Base-by-base conservation (phyloP, 2,329 filamentous ascomycete species). In the Penicillium sp. region DNA sequence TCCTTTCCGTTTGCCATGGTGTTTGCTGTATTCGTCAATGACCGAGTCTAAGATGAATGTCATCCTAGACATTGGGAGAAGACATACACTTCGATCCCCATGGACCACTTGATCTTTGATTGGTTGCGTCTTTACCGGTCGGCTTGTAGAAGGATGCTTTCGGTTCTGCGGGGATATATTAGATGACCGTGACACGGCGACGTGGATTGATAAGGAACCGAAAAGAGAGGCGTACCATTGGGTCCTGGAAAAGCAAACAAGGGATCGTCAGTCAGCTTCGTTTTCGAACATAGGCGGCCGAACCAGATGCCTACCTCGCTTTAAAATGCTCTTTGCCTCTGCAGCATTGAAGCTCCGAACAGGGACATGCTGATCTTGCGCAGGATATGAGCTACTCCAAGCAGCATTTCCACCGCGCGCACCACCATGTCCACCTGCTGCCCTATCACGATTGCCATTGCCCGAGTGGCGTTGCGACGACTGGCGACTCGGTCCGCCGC, bases 1-100 rank as follows among this genome's bases (percentile, higher is more conserved):
- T 73, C 71, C 53, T 70, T 73, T 7, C 70, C 70, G 43, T 66
- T 73, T 3, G 63, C 65, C 71, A 73, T 73, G 2, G 62, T 61
- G 42, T 72, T 72, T 23, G 70, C 71, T 74, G 43, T 15, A 31
- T 4, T 28, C 36, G 19, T 33, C 4, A 50, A 30, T 21, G 9
- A 14, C 54, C 35, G 51, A 3, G 9, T 32, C 4, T 13, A 40
- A 9, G 7, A 23, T 23, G 11, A 23, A n/a, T 6, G 25, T n/a
- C 25, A n/a, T n/a, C 5, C 10, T 9, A 27, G 25, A 13, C 11
- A n/a, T 27, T 7, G 21, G 6, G 26, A 19, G 15, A 30, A 4
- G 36, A 56, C 64, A 44, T 66, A 73, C 71, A 57, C 50, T 72
- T 73, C 14, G 64, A 56, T 7, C 61, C 69, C 69, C 70, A 72